Percentiles rank a stretch among this genome's conserved stretches.
These are phyloP conservation scores for Talaromyces sp. DNA, from an alignment of 2,329 filamentous ascomycete species.

Conservation along the genomic window DNA sequence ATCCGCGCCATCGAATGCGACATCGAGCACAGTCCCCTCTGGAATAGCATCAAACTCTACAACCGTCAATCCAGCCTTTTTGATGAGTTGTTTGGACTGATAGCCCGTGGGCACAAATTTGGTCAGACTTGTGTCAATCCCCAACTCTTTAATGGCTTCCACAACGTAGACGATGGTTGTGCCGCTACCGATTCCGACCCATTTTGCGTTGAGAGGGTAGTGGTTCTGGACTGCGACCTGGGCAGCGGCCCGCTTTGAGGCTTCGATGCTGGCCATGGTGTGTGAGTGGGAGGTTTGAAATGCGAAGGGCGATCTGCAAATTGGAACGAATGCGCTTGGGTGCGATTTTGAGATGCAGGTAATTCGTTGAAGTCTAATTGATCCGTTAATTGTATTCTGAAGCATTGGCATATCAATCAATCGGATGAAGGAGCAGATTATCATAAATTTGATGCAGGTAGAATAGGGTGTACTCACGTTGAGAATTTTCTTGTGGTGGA, in stretches of 20 bases:
- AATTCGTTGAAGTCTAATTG: background rate
- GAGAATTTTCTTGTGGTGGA: conserved; percentile 1
- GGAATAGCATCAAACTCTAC: conserved; percentile 75
- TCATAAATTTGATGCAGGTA: background rate
- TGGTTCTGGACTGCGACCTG: conserved; percentile 58
- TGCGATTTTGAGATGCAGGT: background rate
- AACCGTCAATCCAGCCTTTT: conserved; percentile 70
- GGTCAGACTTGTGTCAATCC: conserved; percentile 55
- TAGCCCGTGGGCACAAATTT: conserved; percentile 89
- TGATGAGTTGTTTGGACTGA: conserved; percentile 84
- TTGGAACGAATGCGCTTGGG: background rate
- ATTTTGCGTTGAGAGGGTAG: conserved; percentile 56
- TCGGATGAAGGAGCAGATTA: background rate
- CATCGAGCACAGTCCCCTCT: conserved; percentile 65
- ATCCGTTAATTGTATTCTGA: background rate
- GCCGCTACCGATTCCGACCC: conserved; percentile 63
- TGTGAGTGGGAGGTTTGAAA: background rate
- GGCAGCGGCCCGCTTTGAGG: conserved; percentile 59
- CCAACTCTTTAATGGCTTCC: conserved; percentile 57
- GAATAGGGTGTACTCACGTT: background rate
- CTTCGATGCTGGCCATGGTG: conserved; percentile 49
- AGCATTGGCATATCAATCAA: background rate
- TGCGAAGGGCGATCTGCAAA: background rate
- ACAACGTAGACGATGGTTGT: conserved; percentile 67
- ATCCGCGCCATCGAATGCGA: conserved; percentile 94